Percentiles rank a stretch among this genome's conserved stretches.
phyloP scores from a whole-genome alignment of 768 basidiomycete species.

The Mycena haematopus region DNA sequence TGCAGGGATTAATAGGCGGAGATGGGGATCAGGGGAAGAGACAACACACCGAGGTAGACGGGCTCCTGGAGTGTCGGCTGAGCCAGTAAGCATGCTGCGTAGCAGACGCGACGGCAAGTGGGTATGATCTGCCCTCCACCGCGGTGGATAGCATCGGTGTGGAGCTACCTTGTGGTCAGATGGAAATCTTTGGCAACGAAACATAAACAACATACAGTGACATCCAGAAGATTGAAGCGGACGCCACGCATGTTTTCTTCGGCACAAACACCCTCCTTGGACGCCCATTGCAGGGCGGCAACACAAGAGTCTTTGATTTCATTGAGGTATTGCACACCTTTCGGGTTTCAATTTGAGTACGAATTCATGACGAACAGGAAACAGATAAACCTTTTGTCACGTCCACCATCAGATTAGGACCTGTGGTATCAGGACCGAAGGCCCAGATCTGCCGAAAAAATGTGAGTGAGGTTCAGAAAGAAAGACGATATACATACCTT shows the following conservation, averaged over 20 bases:
- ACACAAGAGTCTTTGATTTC: slow-evolving; percentile 99
- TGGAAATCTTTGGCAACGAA: background rate
- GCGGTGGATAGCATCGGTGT: slow-evolving; percentile 98
- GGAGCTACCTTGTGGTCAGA: slow-evolving; percentile 59
- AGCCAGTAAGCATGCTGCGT: slow-evolving; percentile 93
- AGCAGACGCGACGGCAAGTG: slow-evolving; percentile 91
- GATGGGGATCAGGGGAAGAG: background rate
- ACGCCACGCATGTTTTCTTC: slow-evolving; percentile 99
- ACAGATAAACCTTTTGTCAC: slow-evolving; percentile 89
- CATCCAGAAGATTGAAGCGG: slow-evolving; percentile 94
- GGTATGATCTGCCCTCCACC: slow-evolving; percentile 99
- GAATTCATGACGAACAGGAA: no score
- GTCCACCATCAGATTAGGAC: slow-evolving; percentile 95
- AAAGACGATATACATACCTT: slow-evolving; percentile 44
- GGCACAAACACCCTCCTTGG: slow-evolving; percentile 94
- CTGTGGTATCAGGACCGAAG: slow-evolving; percentile 98
- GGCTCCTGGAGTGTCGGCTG: slow-evolving; percentile 95
- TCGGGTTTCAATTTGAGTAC: slow-evolving; percentile 38
- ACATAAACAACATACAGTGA: slow-evolving; percentile 64
- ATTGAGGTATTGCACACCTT: slow-evolving; percentile 97
- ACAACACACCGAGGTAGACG: slow-evolving; percentile 81
- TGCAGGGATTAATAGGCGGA: background rate
- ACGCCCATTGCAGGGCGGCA: slow-evolving; percentile 99
- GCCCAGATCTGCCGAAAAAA: slow-evolving; percentile 81
- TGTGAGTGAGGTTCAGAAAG: no score